These are phyloP conservation scores for Thermothelomyces thermophilus DNA, from an alignment of 2,329 filamentous ascomycete species.

Conservation along the genomic window DNA sequence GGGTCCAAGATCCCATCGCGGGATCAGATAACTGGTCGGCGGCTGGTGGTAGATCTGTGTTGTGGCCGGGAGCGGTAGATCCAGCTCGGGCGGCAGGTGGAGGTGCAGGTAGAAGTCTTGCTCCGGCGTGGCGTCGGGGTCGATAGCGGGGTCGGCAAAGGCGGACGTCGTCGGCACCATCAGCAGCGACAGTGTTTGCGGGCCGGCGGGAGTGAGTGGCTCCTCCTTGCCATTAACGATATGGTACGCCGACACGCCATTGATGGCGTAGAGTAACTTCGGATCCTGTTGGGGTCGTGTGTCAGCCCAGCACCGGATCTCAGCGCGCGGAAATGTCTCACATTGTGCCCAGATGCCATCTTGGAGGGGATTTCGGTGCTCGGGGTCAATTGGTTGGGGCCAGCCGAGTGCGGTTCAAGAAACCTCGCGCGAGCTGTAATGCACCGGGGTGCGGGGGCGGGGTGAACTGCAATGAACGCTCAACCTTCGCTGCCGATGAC, in stretches of 20 bases:
- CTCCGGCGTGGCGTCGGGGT: conserved; percentile 49
- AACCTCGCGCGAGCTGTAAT: not conserved
- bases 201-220: conserved; percentile 73
- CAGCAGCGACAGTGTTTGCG: conserved; percentile 84
- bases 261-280: conserved; percentile 64
- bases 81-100: conserved; percentile 88
- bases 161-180: conserved; percentile 91
- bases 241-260: conserved; percentile 86
- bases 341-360: conserved; percentile 43
- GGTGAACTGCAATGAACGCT: no score
- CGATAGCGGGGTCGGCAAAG: conserved; percentile 52
- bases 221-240: conserved; percentile 81
- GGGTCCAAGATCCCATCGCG: conserved; percentile 86
- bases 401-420: not conserved
- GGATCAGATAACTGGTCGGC: conserved; percentile 86
- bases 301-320: conserved; percentile 1
- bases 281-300: conserved; percentile 42
- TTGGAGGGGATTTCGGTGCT: not conserved
- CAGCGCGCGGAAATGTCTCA: conserved; percentile 21
- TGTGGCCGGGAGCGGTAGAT: conserved; percentile 85
- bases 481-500: not conserved
- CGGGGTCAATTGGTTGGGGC: not conserved
- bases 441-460: not conserved
- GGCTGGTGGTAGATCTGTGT: conserved; percentile 98
- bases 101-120: conserved; percentile 97